Conservation (phyloP, 2,329 filamentous ascomycete genomes). For the Talaromyces sp. region DNA sequence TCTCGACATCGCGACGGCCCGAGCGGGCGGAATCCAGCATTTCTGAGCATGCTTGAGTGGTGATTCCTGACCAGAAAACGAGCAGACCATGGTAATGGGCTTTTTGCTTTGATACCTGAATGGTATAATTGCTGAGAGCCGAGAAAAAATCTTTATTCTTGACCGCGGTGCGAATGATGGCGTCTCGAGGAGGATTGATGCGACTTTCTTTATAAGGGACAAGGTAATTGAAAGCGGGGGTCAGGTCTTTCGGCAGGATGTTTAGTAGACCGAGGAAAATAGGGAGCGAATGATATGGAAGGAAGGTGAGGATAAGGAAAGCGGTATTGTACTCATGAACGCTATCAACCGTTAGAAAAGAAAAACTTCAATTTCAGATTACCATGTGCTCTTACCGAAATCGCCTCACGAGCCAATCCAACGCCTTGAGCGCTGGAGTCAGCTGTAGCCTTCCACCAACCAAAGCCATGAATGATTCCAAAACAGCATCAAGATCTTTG, state of each 20-base stretch:
- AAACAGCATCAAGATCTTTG: constrained; percentile 66
- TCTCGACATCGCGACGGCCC: constrained; percentile 69
- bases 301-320: constrained; percentile 72
- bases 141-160: constrained; percentile 72
- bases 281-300: constrained; percentile 84
- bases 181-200: constrained; percentile 69
- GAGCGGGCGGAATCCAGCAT: constrained; percentile 74
- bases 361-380: constrained; percentile 9
- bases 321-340: constrained; percentile 87
- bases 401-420: constrained; percentile 90
- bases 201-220: constrained; percentile 77
- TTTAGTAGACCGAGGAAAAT: constrained; percentile 82
- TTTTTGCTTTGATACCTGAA: constrained; percentile 65
- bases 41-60: constrained; percentile 76
- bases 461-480: constrained; percentile 79
- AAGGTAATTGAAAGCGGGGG: constrained; percentile 74
- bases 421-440: constrained; percentile 79
- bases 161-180: constrained; percentile 76
- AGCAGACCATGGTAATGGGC: constrained; percentile 73
- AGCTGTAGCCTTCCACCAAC: constrained; percentile 71
- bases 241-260: constrained; percentile 70
- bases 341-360: constrained; percentile 42
- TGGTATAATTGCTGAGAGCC: constrained; percentile 70
- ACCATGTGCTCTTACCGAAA: constrained; percentile 61
- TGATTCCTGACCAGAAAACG: constrained; percentile 86